Evolutionary conservation across 129 eudicot species (phyloP), one percentile per base, ranked within the genome.

Genomic region (Pittosporum tobira): DNA sequence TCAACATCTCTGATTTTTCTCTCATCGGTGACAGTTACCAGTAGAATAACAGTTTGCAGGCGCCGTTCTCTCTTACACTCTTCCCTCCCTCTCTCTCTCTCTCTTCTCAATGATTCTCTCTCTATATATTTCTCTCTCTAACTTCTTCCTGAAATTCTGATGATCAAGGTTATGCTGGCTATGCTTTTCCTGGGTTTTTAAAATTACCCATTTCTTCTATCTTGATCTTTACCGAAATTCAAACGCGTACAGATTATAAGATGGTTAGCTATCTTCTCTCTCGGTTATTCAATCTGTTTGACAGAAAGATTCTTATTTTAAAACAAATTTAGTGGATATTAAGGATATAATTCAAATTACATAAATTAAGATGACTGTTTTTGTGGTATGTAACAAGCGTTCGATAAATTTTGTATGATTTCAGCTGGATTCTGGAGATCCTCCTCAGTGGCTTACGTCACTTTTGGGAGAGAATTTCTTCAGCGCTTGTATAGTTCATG

Each of bases 371-470:
- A 0, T 45, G 6, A 15, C 45, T n/a, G 2, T 8, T 26, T 15
- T 1, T 24, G 1, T 27, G 8, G 22, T 24, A 8, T 36, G 20
- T 28, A n/a, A 6, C 43, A 63, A 19, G 6, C 14, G 16, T 62
- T 28, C 36, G 12, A 46, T 15, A 18, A 55, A 34, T 62, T 56
- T 46, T 65, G 67, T 69, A 9, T 46, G 12, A 14, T 54, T 27
- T 46, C 66, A 87, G 91, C 45, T 57, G 67, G 82, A 65, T 47
- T 65, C 83, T 31, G 62, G 24, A 2, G 48, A 43, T 5, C 46
- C 84, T 63, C 98, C 95, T 1, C 58, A 37, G 23, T 85, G 98
- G 98, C 77, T 90, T 4, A 49, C 54, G 43, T 65, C 81, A 3
- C 79, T 86, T 10, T 44, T 85, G 37, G 45, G 47, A 0, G 95